Base-by-base conservation (phyloP, 1,284 basidiomycete genomes). In the Anthracocystis walkeri region DNA sequence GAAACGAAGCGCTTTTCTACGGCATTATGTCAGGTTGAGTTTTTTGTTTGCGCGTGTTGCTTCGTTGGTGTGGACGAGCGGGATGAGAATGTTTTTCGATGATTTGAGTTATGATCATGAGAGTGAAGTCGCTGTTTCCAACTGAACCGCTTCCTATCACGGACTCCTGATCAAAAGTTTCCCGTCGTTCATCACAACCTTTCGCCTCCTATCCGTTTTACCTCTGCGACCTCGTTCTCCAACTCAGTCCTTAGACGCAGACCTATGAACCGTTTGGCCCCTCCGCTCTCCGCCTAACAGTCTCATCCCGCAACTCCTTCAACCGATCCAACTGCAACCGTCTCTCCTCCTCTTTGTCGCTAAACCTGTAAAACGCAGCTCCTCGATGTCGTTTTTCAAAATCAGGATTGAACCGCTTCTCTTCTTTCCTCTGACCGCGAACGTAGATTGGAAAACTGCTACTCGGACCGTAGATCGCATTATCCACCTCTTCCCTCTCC, bases 291-390 rank as follows among this genome's bases (percentile, higher is more conserved):
- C 35, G 21, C 27, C 35, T 7, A 12, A n/a, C 33, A 1, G 95
- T 97, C 82, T 95, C 92, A 23, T 88, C 87, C 42, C 93, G 87
- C 12, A 89, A 88, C 8, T 87, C 84, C 49, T 88, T 89, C 16
- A 98, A 86, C 54, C 91, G 90, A 54, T 92, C 91, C 92, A 95
- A 92, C 86, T 97, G 91, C 58, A 87, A 86, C 69, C 86, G 86
- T 35, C 95, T 89, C 31, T 88, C 89, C 65, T 91, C 90, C 78
- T 94, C 92, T 79, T 96, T 93, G 0, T 85, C 88, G 3, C 93
- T 92, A 85, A 98, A 95, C 80, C 92, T 90, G 84, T 95, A 96
- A 86, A 92, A 93, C 0, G 90, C 95, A 0, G 95, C 94, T 35
- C 93, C 95, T 80, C 91, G 91, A n/a, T 91, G 89, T 8, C 95